phyloP scores from a whole-genome alignment of 2,329 filamentous ascomycete genomes.

The Clarireedia hainanense region DNA sequence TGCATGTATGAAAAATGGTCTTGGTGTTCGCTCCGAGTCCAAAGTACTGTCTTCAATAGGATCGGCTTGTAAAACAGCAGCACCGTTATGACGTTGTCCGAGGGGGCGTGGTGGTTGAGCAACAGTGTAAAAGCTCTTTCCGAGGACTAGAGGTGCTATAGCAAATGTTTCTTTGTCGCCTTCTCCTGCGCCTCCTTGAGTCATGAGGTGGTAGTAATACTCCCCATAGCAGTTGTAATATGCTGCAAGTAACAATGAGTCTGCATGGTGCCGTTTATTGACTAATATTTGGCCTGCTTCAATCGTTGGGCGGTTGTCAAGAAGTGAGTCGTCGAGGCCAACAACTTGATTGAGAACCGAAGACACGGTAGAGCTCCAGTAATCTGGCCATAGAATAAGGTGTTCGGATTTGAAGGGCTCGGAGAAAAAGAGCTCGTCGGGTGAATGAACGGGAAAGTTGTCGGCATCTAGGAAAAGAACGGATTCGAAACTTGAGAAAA shows the following conservation, averaged over 20 bases:
- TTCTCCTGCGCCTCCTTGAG: constrained; percentile 38
- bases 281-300: constrained; percentile 35
- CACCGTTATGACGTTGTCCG: constrained; percentile 5
- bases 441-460: constrained; percentile 35
- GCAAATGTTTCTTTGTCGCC: constrained; percentile 45
- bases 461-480: constrained; percentile 43
- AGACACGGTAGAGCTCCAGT: constrained; percentile 35
- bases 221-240: constrained; percentile 42
- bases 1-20: constrained; percentile 17
- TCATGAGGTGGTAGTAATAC: constrained; percentile 13
- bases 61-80: constrained; percentile 14
- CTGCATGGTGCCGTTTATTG: constrained; percentile 34
- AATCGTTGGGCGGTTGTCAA: constrained; percentile 27
- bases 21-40: neutral
- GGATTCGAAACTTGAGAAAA: constrained; percentile 42
- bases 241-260: constrained; percentile 36
- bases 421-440: constrained; percentile 34
- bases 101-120: constrained; percentile 7
- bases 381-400: constrained; percentile 41
- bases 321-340: neutral
- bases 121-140: constrained; percentile 32
- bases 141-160: constrained; percentile 34
- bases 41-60: constrained; percentile 5
- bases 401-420: constrained; percentile 35
- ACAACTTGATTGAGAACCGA: constrained; percentile 11